A percentile compares a stretch with the other conserved stretches of the same genome.
These are phyloP conservation scores for Urochloa ruziziensis DNA, from an alignment of 176 grass and related monocot species.

Conservation along the genomic window DNA sequence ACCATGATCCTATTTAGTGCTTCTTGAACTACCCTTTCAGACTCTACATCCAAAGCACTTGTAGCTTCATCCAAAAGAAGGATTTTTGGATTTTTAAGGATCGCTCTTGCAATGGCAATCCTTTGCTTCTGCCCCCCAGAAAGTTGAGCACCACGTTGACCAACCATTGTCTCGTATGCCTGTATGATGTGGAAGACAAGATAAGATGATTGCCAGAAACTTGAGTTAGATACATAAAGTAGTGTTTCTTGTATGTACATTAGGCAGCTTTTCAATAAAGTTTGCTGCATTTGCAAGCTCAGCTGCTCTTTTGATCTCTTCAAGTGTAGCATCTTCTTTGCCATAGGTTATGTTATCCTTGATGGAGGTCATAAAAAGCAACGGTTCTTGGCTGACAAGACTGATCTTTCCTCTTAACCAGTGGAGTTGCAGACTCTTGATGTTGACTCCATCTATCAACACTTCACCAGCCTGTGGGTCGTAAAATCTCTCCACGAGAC, in stretches of 20 bases:
- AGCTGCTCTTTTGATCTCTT: constrained; percentile 75
- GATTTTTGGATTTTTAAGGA: constrained; percentile 57
- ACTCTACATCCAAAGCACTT: constrained; percentile 70
- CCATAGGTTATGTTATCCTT: constrained; percentile 81
- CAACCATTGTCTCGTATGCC: constrained; percentile 68
- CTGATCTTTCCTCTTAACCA: constrained; percentile 74
- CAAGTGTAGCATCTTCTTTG: constrained; percentile 61
- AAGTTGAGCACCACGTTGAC: constrained; percentile 57
- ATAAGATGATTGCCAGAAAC: not conserved
- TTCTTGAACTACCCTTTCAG: constrained; percentile 66
- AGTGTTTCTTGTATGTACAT: constrained; percentile 44
- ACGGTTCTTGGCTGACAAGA: constrained; percentile 83
- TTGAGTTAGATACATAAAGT: not conserved
- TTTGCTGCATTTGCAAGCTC: constrained; percentile 74
- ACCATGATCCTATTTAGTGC: constrained; percentile 75
- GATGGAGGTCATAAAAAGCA: constrained; percentile 73
- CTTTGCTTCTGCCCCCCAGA: constrained; percentile 83
- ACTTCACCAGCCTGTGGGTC: constrained; percentile 72
- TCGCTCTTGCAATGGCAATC: constrained; percentile 69
- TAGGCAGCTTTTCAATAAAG: constrained; percentile 70
- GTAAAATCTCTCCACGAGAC: constrained; percentile 76
- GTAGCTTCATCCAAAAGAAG: constrained; percentile 77
- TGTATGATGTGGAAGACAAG: constrained; percentile 22
- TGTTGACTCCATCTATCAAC: constrained; percentile 66
- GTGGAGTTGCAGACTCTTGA: constrained; percentile 61